Percentiles rank a stretch among this genome's conserved stretches.
Conservation (phyloP, 306 rosid species). For the Macrotyloma uniflorum region DNA sequence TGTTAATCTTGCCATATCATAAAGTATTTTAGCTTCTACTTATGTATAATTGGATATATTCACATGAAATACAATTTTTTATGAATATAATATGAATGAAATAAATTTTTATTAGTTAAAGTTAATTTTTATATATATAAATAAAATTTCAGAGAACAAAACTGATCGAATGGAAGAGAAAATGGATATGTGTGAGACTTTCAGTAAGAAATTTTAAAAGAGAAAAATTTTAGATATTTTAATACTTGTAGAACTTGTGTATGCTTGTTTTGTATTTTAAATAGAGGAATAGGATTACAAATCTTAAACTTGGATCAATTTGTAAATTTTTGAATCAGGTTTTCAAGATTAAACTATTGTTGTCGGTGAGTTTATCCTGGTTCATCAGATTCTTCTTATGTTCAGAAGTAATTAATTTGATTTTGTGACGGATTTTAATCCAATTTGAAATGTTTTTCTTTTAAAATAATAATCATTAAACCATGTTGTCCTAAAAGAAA, state of each 20-base stretch:
- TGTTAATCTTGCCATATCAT: neutral
- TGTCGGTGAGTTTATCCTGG: neutral
- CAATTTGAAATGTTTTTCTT: neutral
- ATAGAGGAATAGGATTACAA: neutral
- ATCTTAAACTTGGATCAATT: neutral
- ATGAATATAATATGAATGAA: too few species aligned
- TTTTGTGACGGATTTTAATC: neutral
- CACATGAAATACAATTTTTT: too few species aligned
- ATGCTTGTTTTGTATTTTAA: neutral
- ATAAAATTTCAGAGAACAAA: too few species aligned
- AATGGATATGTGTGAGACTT: too few species aligned
- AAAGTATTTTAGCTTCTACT: neutral
- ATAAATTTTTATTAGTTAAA: too few species aligned
- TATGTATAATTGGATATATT: neutral
- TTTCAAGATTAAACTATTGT: neutral
- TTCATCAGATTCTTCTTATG: neutral
- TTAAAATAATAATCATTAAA: neutral
- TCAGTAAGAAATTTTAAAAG: too few species aligned
- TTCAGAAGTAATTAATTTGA: neutral
- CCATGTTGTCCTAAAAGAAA: neutral
- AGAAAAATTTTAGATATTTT: too few species aligned
- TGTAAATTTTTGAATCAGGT: neutral
- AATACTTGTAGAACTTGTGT: too few species aligned
- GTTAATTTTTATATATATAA: too few species aligned
- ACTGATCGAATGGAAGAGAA: too few species aligned